A percentile compares a stretch with the other conserved stretches of the same genome.
Evolutionary conservation across 2,329 filamentous ascomycete species (phyloP).

Genomic region (Scytalidium sp.): DNA sequence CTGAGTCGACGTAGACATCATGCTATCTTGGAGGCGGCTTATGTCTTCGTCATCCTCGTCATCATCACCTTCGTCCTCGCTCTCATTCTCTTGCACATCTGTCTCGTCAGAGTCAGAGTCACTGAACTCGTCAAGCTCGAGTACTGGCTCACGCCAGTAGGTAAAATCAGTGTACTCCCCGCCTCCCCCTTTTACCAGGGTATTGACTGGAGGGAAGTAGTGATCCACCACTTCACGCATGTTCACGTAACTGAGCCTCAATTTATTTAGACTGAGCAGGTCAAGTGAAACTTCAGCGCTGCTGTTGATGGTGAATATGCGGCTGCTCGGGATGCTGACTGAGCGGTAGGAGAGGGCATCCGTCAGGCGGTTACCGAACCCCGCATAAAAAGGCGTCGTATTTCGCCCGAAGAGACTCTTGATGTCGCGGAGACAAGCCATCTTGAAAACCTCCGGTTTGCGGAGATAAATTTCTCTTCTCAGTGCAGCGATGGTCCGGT

Average conservation of each 20-base stretch:
- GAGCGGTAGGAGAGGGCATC: slow-evolving; percentile 95
- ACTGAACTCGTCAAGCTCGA: slow-evolving; percentile 85
- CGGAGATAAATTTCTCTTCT: slow-evolving; percentile 90
- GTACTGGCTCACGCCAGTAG: slow-evolving; percentile 85
- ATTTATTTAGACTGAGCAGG: slow-evolving; percentile 84
- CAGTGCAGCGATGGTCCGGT: slow-evolving; percentile 90
- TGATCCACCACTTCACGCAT: slow-evolving; percentile 98
- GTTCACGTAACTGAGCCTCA: slow-evolving; percentile 94
- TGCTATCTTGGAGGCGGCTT: slow-evolving; percentile 4
- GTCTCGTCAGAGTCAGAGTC: slow-evolving; percentile 69
- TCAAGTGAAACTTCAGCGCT: slow-evolving; percentile 95
- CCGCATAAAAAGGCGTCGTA: slow-evolving; percentile 87
- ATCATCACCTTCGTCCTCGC: slow-evolving; percentile 43
- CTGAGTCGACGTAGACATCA: neutral
- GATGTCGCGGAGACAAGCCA: slow-evolving; percentile 95
- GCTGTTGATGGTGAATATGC: slow-evolving; percentile 98
- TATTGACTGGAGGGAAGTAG: slow-evolving; percentile 90
- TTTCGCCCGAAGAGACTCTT: slow-evolving; percentile 78
- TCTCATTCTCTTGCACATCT: slow-evolving; percentile 51
- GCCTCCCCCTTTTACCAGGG: slow-evolving; percentile 82
- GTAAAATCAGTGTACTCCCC: slow-evolving; percentile 97
- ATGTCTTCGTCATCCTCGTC: slow-evolving; percentile 48
- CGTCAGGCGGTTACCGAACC: slow-evolving; percentile 93
- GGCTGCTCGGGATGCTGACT: slow-evolving; percentile 88
- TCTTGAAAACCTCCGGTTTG: slow-evolving; percentile 98